These are phyloP conservation scores for Trichaptum fuscoviolaceum DNA, from an alignment of 768 basidiomycete genomes.

Conservation along the genomic window DNA sequence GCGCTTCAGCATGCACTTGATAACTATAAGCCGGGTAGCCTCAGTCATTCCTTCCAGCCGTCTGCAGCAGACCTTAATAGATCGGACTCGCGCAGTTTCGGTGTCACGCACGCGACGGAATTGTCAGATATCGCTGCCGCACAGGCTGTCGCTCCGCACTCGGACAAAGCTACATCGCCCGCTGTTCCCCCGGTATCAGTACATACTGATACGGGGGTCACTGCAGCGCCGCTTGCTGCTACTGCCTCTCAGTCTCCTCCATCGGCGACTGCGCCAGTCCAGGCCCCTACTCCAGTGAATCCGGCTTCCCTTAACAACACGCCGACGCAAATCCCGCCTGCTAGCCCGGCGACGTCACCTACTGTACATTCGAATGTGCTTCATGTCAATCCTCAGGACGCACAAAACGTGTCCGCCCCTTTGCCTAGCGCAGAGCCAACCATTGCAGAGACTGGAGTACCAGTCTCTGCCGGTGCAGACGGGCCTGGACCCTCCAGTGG, in stretches of 20 bases:
- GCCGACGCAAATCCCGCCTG: conserved; percentile 32
- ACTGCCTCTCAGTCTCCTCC: not conserved
- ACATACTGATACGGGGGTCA: conserved; percentile 4
- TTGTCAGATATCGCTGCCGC: conserved; percentile 49
- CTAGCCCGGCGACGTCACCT: conserved; percentile 15
- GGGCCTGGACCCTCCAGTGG: conserved; percentile 68
- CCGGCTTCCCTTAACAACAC: conserved; percentile 29
- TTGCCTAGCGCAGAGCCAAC: conserved; percentile 40
- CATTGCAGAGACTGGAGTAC: conserved; percentile 73
- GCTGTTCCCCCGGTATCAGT: conserved; percentile 32
- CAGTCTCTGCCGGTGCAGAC: conserved; percentile 49
- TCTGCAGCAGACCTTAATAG: conserved; percentile 53
- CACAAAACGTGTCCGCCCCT: not conserved
- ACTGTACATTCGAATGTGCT: conserved; percentile 15
- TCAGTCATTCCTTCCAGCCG: conserved; percentile 41
- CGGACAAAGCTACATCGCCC: conserved; percentile 13
- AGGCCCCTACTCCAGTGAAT: not conserved
- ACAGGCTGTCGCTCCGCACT: conserved; percentile 1
- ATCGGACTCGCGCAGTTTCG: conserved; percentile 78
- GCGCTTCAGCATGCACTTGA: conserved; percentile 76
- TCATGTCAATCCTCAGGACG: conserved; percentile 2
- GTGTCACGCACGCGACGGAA: conserved; percentile 76
- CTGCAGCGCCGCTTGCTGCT: conserved; percentile 8
- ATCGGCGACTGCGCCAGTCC: not conserved
- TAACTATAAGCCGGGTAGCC: conserved; percentile 66